phyloP scores from a whole-genome alignment of 1,139 yeast species.

The Magnusiomyces tetraspermus region DNA sequence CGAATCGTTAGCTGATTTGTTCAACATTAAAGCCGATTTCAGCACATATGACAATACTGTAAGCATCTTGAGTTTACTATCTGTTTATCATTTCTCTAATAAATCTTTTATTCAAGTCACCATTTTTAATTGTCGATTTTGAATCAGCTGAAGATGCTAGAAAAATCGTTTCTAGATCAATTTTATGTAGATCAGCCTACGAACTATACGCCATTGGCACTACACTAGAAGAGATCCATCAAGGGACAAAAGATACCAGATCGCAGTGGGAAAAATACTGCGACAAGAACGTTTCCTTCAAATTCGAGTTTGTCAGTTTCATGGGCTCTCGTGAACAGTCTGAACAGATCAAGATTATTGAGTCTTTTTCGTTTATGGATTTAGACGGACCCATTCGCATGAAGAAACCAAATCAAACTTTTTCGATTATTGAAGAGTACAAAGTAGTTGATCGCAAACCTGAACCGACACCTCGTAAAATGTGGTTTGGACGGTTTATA shows the following conservation, averaged over 20 bases:
- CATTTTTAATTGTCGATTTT: conserved; percentile 62
- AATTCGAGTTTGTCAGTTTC: conserved; percentile 71
- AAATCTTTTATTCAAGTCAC: conserved; percentile 35
- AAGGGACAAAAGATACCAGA: conserved; percentile 35
- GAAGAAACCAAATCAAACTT: conserved; percentile 68
- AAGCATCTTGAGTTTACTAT: conserved; percentile 10
- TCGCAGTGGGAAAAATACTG: conserved; percentile 16
- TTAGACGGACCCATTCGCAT: conserved; percentile 70
- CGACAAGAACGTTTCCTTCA: conserved; percentile 38
- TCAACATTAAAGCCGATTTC: conserved; percentile 50
- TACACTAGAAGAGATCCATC: conserved; percentile 49
- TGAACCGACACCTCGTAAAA: conserved; percentile 43
- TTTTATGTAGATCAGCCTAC: conserved; percentile 66
- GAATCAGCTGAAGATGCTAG: conserved; percentile 58
- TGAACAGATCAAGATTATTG: conserved; percentile 56
- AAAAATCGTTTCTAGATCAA: conserved; percentile 54
- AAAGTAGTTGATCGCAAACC: conserved; percentile 41
- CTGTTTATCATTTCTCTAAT: neutral
- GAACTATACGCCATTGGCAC: conserved; percentile 76
- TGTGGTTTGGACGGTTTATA: conserved; percentile 73
- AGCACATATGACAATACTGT: conserved; percentile 43
- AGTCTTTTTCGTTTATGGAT: conserved; percentile 58
- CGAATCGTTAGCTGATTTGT: conserved; percentile 67
- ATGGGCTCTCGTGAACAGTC: conserved; percentile 53
- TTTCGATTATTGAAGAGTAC: conserved; percentile 69